Conservation (phyloP, 345 rosid genomes). For the Lepidium aucheri region DNA sequence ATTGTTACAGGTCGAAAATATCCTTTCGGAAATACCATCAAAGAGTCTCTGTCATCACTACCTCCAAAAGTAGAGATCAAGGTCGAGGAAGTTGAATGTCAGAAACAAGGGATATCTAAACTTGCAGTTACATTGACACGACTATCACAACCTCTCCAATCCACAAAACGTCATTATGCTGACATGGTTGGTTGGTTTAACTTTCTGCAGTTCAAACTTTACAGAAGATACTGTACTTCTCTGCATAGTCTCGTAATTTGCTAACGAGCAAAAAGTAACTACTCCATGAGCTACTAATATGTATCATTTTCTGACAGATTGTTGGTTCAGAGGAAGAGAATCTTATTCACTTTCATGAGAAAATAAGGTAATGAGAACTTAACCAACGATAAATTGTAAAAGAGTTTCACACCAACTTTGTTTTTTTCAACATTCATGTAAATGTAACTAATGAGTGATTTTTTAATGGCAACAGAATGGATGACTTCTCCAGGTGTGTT, state of each 20-base stretch:
- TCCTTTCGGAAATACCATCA: conserved; percentile 95
- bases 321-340: conserved; percentile 91
- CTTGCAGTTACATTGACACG: conserved; percentile 64
- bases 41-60: conserved; percentile 73
- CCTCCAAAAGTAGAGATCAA: conserved; percentile 76
- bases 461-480: conserved; percentile 60
- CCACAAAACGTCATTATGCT: conserved; percentile 77
- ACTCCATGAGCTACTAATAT: conserved; percentile 10
- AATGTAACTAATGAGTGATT: conserved; percentile 15
- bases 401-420: not conserved
- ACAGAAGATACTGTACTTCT: not conserved
- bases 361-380: conserved; percentile 58
- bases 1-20: conserved; percentile 84
- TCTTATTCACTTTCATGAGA: conserved; percentile 74
- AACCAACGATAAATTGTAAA: not conserved
- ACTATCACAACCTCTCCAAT: conserved; percentile 46
- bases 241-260: not conserved
- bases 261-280: not conserved
- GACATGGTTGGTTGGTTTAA: conserved; percentile 54
- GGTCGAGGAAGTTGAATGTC: conserved; percentile 53
- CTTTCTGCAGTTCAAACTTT: not conserved
- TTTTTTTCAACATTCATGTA: conserved; percentile 14
- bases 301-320: conserved; percentile 47
- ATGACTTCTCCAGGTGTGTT: conserved; percentile 82
- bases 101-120: conserved; percentile 51